Base-by-base conservation (phyloP, 1,284 basidiomycete genomes). In the Cryptococcus maquisensis region DNA sequence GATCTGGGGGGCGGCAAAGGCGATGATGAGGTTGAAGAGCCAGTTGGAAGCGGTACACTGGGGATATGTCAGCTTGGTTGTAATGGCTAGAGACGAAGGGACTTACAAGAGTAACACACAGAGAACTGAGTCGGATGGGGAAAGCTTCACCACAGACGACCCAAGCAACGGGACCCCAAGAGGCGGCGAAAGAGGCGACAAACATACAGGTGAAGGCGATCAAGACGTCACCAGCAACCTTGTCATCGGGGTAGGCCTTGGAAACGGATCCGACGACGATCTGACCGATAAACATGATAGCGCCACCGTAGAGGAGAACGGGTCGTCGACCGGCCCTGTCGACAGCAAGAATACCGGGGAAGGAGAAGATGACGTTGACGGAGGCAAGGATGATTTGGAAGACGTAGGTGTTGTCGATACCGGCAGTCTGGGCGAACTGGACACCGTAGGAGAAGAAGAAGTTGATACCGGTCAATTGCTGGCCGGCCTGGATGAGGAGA, bases 121-220 rank as follows among this genome's bases (percentile, higher is more conserved):
- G 65, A 28, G 65, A 67, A 12, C 69, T 69, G 21, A 78, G 66
- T 41, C 72, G 66, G 55, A 73, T 71, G 35, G 75, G 75, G 75
- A 78, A 78, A 40, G 76, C 72, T 62, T 79, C 78, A 47, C 73
- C 75, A 56, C 64, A 67, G 37, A 72, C 70, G 53, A 74, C 73
- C 72, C 68, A 69, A 32, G 68, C 75, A 43, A 78, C 73, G 3
- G 78, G 77, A 28, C 77, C 78, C 74, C 76, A 79, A 47, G 73
- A 73, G 13, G 72, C 61, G 10, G 79, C 79, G 63, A 80, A 80
- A 24, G 69, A 72, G 24, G 76, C 77, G 57, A 80, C 70, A 68
- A 80, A 80, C 62, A 79, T 58, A 67, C 77, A 79, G 40, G 73
- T 75, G 64, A 79, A 79, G 37, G 77, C 77, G 63, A 81, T 77